Base-by-base conservation (phyloP, 2,329 filamentous ascomycete genomes). In the Aspergillus texensis region DNA sequence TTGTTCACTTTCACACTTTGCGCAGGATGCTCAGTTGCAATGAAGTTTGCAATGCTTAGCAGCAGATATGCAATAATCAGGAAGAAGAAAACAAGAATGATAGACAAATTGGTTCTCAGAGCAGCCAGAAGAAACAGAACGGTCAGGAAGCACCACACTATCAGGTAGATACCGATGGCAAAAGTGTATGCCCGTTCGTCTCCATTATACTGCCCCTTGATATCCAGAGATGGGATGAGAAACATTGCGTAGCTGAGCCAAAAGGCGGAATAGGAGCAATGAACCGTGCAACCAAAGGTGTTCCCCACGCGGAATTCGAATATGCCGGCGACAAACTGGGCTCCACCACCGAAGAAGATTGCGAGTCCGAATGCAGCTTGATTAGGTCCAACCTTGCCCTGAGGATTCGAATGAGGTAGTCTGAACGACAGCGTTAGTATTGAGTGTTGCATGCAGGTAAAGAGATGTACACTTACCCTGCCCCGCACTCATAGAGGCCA, bases 191-290 rank as follows among this genome's bases (percentile, higher is more conserved):
- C 78, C 16, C 73, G 73, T 4, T 67, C 63, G 52, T 74, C 77
- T 11, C 77, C 79, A 1, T 69, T 70, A 61, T 87, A 84, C 1
- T 78, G 78, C 0, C 69, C 72, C 52, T 79, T 78, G 68, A 88
- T 86, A 57, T 83, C 85, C 4, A 86, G 82, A 2, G 82, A 70
- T 3, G 80, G 80, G 6, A 80, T 84, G 21, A 85, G 77, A 67
- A 87, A 85, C 78, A 88, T 86, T 68, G 82, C 85, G 68, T 85
- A 86, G 28, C 83, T 82, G 65, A 88, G 81, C 86, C 86, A 88
- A 78, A 88, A 88, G 64, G 85, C 85, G 62, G 86, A 85, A 71
- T 88, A 89, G 3, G 84, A 86, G 48, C 83, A 85, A 63, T 88
- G 84, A 10, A 87, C 84, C 8, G 86, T 88, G 34, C 85, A 85